Base-by-base conservation (phyloP, 352 stramenopile species). In the Phytophthora tentaculata region DNA sequence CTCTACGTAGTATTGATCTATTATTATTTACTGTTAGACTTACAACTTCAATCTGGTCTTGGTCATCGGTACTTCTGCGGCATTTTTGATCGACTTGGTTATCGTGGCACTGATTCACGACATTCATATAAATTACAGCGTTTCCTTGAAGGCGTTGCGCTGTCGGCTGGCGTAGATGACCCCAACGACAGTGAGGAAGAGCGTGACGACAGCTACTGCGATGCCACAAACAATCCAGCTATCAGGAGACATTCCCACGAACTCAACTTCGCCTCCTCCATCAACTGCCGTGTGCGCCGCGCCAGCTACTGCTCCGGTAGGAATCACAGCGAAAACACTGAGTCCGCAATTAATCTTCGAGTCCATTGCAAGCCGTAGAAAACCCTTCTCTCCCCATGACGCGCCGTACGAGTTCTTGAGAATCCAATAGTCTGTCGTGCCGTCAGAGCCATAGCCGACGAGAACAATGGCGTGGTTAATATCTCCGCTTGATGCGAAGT, bases 331-430 rank as follows among this genome's bases (percentile, higher is more conserved):
- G 50, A 93, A 95, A 22, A 95, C 63, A 59, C 80, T 93, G 37
- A 95, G 61, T 1, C 87, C 87, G 43, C 85, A 93, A 67, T 95
- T 93, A 70, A 93, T 77, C 60, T 91, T 91, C 10, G 71, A 68
- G 71, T 95, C 87, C 32, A 80, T 81, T 43, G 79, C 77, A 43
- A 95, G 70, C 16, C 80, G 64, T 32, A 93, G 35, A 61, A 88
- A 93, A 8, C 87, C 82, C 45, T 88, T 81, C 28, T 91, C 81
- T 6, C 86, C 84, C 87, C 87, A 95, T 20, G 78, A 79, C 16
- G 71, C 64, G 4, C 81, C 75, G 75, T 95, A 95, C 61, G 84
- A 95, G 73, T 95, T 95, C 63, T 95, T 95, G 19, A 95, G 61
- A 43, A 93, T 83, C 87, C 87, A 93, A 43, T 89, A 95, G 44